Conservation (phyloP, 306 rosid genomes). For the Inga leiocalycina region DNA sequence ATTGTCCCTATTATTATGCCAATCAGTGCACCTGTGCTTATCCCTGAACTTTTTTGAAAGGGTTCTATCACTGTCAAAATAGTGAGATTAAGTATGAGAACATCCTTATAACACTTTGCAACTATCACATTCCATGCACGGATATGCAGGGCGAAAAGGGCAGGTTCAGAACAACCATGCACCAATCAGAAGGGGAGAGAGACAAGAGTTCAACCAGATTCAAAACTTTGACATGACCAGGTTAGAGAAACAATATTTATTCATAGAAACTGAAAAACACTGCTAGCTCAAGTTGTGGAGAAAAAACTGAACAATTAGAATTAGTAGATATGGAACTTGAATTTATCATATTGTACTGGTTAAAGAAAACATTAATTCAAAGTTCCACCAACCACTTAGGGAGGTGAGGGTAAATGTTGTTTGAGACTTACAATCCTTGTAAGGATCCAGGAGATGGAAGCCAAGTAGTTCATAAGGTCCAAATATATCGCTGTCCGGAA, state of each 20-base stretch:
- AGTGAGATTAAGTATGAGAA: slow-evolving; percentile 21
- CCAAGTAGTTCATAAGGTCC: slow-evolving; percentile 85
- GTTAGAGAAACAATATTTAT: not conserved
- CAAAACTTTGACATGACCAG: not conserved
- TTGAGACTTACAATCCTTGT: slow-evolving; percentile 58
- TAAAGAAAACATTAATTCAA: not conserved
- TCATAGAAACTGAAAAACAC: slow-evolving; percentile 3
- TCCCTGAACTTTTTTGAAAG: slow-evolving; percentile 46
- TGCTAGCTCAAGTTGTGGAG: slow-evolving; percentile 1
- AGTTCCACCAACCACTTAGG: not conserved
- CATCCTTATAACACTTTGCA: slow-evolving; percentile 11
- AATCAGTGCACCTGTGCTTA: slow-evolving; percentile 72
- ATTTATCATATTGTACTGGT: slow-evolving; percentile 1
- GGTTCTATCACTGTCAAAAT: slow-evolving; percentile 42
- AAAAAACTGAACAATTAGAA: not conserved
- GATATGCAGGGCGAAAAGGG: not conserved
- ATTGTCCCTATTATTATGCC: slow-evolving; percentile 74
- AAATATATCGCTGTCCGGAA: slow-evolving; percentile 53
- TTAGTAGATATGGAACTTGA: not conserved
- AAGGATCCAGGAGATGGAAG: slow-evolving; percentile 51
- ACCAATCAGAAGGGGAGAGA: not conserved
- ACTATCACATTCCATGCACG: not conserved
- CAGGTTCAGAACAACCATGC: not conserved
- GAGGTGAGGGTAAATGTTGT: slow-evolving; percentile 26
- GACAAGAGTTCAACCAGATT: not conserved